Evolutionary conservation across 495 filamentous ascomycete species (phyloP), one percentile per base, ranked within the genome.

Genomic region (Penicillium paxilli): DNA sequence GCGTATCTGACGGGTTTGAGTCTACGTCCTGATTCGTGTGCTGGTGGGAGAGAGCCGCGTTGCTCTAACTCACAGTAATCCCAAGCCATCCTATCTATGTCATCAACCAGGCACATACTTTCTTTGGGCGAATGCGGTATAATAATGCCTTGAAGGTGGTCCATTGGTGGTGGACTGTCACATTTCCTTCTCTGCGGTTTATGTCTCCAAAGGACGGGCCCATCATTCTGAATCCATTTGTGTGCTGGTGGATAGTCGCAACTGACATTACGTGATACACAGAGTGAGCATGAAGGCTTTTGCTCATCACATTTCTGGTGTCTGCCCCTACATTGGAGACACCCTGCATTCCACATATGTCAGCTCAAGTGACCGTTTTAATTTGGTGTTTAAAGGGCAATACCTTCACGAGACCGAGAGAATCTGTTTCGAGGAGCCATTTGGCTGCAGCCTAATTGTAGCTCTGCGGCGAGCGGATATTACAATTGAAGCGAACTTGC

Each of bases 271-370:
- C 62, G 49, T 7, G 22, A 2, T 41, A 44, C 54, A 22, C 64
- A 67, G n/a, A 60, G 53, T 1, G 64, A 58, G 41, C 64, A 67
- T 3, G 8, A 1, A n/a, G 64, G 64, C 5, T 17, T 47, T n/a
- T 57, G 37, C 26, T 65, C 64, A 17, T 65, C 64, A 32, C 64
- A 67, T 52, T 67, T 67, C 8, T 60, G 41, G 35, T 67, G 62
- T 21, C 58, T 65, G n/a, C 32, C 54, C 32, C 64, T 58, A 48
- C 62, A 67, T 38, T 58, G 46, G 8, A 67, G 57, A 48, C 64
- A 67, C 16, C 62, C 64, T 67, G 32, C n/a, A n/a, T n/a, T 5
- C 23, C 26, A 12, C 11, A 9, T 19, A 19, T 12, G 32, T 62
- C 21, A 62, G 59, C 40, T n/a, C n/a, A n/a, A n/a, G n/a, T n/a